Conservation (phyloP, 116 monocot genomes). For the Iris pallida region DNA sequence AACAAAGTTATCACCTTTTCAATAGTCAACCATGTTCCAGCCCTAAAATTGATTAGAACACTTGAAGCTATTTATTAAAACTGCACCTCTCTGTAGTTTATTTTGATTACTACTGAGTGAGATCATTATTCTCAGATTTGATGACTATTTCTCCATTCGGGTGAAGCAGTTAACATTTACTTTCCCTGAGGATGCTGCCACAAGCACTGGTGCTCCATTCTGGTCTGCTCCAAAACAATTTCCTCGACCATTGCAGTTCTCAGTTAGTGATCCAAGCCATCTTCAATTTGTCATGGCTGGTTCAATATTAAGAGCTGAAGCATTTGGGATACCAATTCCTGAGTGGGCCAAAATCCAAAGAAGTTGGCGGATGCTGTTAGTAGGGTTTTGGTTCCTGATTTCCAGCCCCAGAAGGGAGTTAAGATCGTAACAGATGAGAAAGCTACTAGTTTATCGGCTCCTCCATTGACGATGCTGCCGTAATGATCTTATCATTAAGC, state of each 20-base stretch:
- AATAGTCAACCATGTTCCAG: no score
- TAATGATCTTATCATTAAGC: slow-evolving; percentile 42
- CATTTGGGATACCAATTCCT: slow-evolving; percentile 16
- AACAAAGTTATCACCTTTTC: no score
- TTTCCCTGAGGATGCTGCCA: slow-evolving; percentile 20
- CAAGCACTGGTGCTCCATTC: slow-evolving; percentile 13
- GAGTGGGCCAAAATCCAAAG: slow-evolving; percentile 17
- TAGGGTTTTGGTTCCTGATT: slow-evolving; percentile 11
- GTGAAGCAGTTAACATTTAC: slow-evolving; percentile 22
- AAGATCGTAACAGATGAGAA: slow-evolving; percentile 14
- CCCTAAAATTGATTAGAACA: not conserved
- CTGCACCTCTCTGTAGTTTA: not conserved
- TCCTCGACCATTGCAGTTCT: slow-evolving; percentile 17
- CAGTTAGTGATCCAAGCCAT: slow-evolving; percentile 4
- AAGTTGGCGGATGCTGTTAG: slow-evolving; percentile 6
- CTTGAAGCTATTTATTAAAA: not conserved
- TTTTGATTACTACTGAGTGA: not conserved
- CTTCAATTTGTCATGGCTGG: slow-evolving; percentile 12
- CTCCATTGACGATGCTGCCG: slow-evolving; percentile 9
- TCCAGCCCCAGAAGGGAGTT: slow-evolving; percentile 12
- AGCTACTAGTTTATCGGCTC: slow-evolving; percentile 9
- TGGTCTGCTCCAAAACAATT: slow-evolving; percentile 20
- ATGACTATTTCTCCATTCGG: slow-evolving; percentile 20
- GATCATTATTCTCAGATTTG: slow-evolving; percentile 10
- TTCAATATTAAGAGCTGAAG: slow-evolving; percentile 15